Percentiles rank a stretch among this genome's conserved stretches.
These are phyloP conservation scores for Solanum virginianum DNA, from an alignment of 257 asterid genomes.

Conservation along the genomic window DNA sequence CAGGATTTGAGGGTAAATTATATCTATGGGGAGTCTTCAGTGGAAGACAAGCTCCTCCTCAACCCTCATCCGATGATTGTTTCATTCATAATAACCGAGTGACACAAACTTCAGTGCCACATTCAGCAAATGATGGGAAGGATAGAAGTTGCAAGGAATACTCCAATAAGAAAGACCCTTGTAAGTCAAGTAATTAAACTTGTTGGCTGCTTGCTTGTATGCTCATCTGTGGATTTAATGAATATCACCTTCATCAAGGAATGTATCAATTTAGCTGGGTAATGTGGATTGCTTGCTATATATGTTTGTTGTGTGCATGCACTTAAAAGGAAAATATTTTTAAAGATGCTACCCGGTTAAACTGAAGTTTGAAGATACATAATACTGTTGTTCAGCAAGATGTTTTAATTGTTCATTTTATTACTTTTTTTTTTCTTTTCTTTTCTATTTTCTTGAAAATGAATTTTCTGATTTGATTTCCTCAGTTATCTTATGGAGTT, in stretches of 20 bases:
- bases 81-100: constrained; percentile 5
- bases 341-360: not conserved
- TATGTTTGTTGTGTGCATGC: not conserved
- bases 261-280: not conserved
- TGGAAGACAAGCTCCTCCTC: constrained; percentile 14
- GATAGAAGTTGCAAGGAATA: constrained; percentile 10
- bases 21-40: constrained; percentile 53
- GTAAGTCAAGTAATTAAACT: constrained; percentile 19
- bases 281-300: not conserved
- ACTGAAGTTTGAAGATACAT: not conserved
- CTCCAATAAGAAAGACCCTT: constrained; percentile 17
- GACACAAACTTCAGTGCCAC: constrained; percentile 12
- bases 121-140: constrained; percentile 16
- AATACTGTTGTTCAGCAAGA: not conserved
- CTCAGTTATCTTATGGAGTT: not conserved
- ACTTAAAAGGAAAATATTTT: not conserved
- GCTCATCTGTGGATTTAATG: not conserved
- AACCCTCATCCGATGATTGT: constrained; percentile 11
- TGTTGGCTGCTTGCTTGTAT: not conserved
- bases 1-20: constrained; percentile 42
- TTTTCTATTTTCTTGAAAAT: not conserved
- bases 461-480: not conserved
- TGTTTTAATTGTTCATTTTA: not conserved
- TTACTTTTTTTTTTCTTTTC: not conserved
- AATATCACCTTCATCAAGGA: not conserved